These are phyloP conservation scores for Biscutella auriculata DNA, from an alignment of 441 rosid species.

Conservation along the genomic window DNA sequence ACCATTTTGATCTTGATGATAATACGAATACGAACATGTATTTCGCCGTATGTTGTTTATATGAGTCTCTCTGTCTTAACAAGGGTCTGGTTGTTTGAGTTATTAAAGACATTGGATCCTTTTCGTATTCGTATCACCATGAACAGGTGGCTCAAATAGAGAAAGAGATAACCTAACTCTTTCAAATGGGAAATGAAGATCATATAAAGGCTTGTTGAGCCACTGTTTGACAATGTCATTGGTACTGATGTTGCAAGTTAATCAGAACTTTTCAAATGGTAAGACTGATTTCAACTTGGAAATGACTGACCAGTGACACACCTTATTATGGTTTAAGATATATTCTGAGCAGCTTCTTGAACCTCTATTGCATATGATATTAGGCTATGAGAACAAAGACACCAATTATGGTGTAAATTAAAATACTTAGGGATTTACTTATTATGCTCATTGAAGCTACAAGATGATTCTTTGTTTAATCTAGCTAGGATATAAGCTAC, in stretches of 20 bases:
- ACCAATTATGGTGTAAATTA: conserved; percentile 44
- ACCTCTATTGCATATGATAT: conserved; percentile 57
- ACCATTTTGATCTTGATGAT: conserved; percentile 14
- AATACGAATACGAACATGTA: conserved; percentile 18
- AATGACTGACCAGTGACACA: conserved; percentile 19
- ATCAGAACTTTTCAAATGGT: neutral
- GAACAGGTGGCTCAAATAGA: too few species aligned
- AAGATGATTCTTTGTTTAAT: conserved; percentile 4
- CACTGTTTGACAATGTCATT: conserved; percentile 80
- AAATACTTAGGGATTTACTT: neutral
- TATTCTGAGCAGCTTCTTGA: conserved; percentile 90
- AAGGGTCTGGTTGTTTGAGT: conserved; percentile 15
- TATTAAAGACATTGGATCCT: conserved; percentile 10
- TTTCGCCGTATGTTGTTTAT: conserved; percentile 19
- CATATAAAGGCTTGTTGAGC: conserved; percentile 60
- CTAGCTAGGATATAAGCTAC: conserved; percentile 86
- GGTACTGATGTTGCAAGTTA: conserved; percentile 89
- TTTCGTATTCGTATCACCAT: conserved; percentile 10
- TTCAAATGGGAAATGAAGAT: conserved; percentile 73
- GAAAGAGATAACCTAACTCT: too few species aligned
- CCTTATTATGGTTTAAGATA: conserved; percentile 39
- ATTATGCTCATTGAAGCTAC: neutral
- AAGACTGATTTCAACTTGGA: neutral
- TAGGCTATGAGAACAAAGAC: conserved; percentile 78
- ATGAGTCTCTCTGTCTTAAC: conserved; percentile 18